Base-by-base conservation (phyloP, 495 filamentous ascomycete genomes). In the Bombardia bombarda region DNA sequence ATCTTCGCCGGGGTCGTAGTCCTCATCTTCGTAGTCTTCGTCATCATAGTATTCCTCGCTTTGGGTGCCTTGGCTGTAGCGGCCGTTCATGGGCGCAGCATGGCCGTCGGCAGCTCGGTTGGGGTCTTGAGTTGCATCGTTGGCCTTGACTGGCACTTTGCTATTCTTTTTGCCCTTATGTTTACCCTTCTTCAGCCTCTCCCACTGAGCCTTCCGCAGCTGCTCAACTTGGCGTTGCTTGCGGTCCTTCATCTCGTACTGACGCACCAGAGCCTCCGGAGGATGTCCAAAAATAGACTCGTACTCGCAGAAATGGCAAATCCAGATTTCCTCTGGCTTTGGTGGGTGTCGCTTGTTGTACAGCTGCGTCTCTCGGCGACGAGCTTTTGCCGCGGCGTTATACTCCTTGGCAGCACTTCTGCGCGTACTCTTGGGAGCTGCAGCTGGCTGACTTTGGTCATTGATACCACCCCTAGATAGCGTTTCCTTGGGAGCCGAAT, bases 181-280 rank as follows among this genome's bases (percentile, higher is more conserved):
- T 38, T 85, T 84, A 57, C 93, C 95, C 79, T 90, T 89, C 69
- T 94, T 94, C 24, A 92, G 88, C 58, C 95, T 93, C 65, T 97
- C 90, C 39, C 95, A 64, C 32, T 96, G 70, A 21, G 90, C 74
- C 44, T 82, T 77, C 58, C 88, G 86, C 65, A 95, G 88, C 13
- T 84, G 84, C 48, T 87, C 67, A 35, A 82, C 75, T 58, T 87
- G 84, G 31, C 86, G 82, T 58, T 87, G 83, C 42, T 84, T 82
- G 16, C 87, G 80, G 58, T 95, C 90, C 58, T 95, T 95, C 62
- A 90, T 83, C 63, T 97, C 90, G 53, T 96, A 97, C 51, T 90
- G 83, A 28, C 86, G 77, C 45, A 96, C 87, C 38, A 97, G 64
- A 32, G 90, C 90, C 50, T 79, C 74, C 0, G 90, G 92, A 4